Evolutionary conservation across 164 flowering plant species (phyloP), one percentile per base, ranked within the genome.

Genomic region (Magnolia kwangsiensis): DNA sequence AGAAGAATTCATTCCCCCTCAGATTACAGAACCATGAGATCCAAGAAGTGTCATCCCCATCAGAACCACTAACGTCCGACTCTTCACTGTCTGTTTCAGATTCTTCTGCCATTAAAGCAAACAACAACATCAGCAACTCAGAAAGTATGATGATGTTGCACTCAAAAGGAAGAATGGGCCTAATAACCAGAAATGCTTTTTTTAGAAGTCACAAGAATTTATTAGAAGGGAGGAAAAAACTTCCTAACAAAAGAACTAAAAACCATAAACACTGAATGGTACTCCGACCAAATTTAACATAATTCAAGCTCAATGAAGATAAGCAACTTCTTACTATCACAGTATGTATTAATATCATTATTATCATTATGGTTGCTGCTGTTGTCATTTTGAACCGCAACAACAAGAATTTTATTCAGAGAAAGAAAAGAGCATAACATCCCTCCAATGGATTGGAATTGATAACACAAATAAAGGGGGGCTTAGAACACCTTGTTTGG

Each of bases 11-110:
- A 87, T 92, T 88, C 59, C 97, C 97, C 67, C 93, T 80, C n/a
- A 92, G 76, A 78, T 88, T 89, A 79, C 97, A 92, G 81, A 93
- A 93, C 97, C 97, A 93, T 75, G 95, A 89, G 69, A 93, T 91
- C 96, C 96, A 93, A 67, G 94, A 91, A 18, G 92, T 86, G 76
- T 90, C 94, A 69, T 91, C 96, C 65, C 89, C 94, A 79, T 91
- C 98, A 69, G 98, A 91, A 71, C 94, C 93, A 82, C 96, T 93
- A 59, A 89, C 94, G 83, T 91, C 93, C 5, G 95, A 88, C 67
- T 86, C 97, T 82, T 92, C 97, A 82, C 90, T 90, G 72, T 89
- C 93, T 64, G 97, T 88, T 74, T 92, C 97, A 75, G 94, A 92
- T 81, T 87, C 94, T 78, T 85, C 94, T 88, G 87, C 84, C 74